A percentile compares a stretch with the other conserved stretches of the same genome.
phyloP scores from a whole-genome alignment of 1,284 basidiomycete species.

The Moesziomyces sp. region DNA sequence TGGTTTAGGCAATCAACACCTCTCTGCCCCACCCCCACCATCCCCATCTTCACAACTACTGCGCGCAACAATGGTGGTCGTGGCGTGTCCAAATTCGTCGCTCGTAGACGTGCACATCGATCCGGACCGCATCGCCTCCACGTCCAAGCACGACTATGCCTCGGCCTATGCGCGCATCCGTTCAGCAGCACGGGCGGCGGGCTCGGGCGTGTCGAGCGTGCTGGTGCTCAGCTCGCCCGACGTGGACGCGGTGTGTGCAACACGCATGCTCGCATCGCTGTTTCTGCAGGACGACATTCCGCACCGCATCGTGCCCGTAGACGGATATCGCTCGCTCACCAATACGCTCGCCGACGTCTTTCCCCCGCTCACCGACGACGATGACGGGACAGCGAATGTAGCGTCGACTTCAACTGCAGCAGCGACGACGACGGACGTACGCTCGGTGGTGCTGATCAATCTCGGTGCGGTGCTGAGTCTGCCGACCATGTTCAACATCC shows the following conservation, averaged over 20 bases:
- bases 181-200: conserved; percentile 30
- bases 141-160: conserved; percentile 49
- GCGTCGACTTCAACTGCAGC: conserved; percentile 10
- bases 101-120: conserved; percentile 32
- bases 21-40: not conserved
- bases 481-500: conserved; percentile 69
- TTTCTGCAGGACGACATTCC: conserved; percentile 93
- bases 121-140: conserved; percentile 20
- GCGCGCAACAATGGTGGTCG: conserved; percentile 30
- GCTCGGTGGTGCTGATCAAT: conserved; percentile 89
- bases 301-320: conserved; percentile 89
- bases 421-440: conserved; percentile 74
- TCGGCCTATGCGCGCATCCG: conserved; percentile 60
- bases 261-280: conserved; percentile 86
- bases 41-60: not conserved
- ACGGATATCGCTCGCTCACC: conserved; percentile 73
- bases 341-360: conserved; percentile 37
- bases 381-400: not conserved
- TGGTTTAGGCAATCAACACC: not conserved
- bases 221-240: conserved; percentile 87
- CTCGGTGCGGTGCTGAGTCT: conserved; percentile 90
- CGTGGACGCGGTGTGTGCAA: conserved; percentile 88
- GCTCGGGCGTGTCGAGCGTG: conserved; percentile 69
- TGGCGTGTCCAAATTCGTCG: conserved; percentile 41
- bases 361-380: conserved; percentile 17